Evolutionary conservation across 805 yeast species (phyloP).

Genomic region (Myxozyma udenii): DNA sequence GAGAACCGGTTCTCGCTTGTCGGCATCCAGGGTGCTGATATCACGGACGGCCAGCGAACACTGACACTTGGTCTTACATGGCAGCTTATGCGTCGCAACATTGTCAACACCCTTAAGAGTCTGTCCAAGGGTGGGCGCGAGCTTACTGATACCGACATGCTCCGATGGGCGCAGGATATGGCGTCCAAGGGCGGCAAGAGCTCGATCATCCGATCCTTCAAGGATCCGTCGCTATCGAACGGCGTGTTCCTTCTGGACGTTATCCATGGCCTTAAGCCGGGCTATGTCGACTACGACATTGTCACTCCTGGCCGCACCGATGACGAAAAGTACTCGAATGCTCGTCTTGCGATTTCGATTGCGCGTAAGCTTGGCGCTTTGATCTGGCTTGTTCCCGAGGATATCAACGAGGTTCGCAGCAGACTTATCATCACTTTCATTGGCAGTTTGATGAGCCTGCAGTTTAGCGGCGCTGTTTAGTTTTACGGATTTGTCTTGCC

Average conservation of each 20-base stretch:
- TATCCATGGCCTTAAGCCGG: slow-evolving; percentile 90
- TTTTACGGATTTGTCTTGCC: background rate
- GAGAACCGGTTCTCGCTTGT: slow-evolving; percentile 88
- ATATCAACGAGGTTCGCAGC: slow-evolving; percentile 91
- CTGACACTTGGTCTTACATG: slow-evolving; percentile 91
- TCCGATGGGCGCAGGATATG: slow-evolving; percentile 89
- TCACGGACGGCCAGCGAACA: slow-evolving; percentile 86
- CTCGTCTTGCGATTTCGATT: slow-evolving; percentile 88
- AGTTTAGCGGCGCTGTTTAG: slow-evolving; percentile 11
- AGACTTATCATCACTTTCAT: slow-evolving; percentile 90
- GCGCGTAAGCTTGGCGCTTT: slow-evolving; percentile 97
- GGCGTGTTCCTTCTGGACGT: slow-evolving; percentile 87
- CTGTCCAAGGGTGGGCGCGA: slow-evolving; percentile 71
- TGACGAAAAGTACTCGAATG: slow-evolving; percentile 89
- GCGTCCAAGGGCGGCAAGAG: slow-evolving; percentile 79
- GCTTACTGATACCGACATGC: slow-evolving; percentile 77
- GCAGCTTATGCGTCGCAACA: slow-evolving; percentile 98
- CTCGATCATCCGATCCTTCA: slow-evolving; percentile 70
- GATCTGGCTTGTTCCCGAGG: slow-evolving; percentile 99
- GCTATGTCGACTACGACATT: slow-evolving; percentile 92
- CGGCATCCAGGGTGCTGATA: slow-evolving; percentile 97
- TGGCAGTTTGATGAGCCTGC: slow-evolving; percentile 86
- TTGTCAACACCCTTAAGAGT: slow-evolving; percentile 73
- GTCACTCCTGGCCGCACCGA: slow-evolving; percentile 76
- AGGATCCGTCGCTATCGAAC: slow-evolving; percentile 69